phyloP scores from a whole-genome alignment of 768 basidiomycete genomes.

The Mycena rebaudengoi region DNA sequence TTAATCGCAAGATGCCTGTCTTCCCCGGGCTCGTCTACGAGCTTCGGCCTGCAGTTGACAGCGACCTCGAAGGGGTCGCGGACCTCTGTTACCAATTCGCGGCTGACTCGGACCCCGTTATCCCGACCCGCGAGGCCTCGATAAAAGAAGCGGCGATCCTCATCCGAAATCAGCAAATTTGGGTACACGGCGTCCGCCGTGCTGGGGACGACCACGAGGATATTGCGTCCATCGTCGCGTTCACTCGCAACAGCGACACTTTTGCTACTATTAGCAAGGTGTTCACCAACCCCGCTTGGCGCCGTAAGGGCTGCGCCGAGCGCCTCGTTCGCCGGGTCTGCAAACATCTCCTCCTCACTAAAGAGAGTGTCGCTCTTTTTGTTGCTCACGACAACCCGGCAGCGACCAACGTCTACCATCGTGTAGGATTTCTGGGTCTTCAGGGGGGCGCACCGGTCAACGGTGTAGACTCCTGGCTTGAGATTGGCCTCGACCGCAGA shows the following conservation, averaged over 20 bases:
- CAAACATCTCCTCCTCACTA: conserved; percentile 53
- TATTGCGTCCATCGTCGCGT: conserved; percentile 73
- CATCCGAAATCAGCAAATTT: conserved; percentile 57
- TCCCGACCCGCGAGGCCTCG: conserved; percentile 51
- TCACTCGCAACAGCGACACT: conserved; percentile 64
- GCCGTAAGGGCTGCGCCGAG: conserved; percentile 65
- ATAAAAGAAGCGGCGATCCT: conserved; percentile 58
- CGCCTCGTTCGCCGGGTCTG: conserved; percentile 68
- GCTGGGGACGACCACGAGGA: conserved; percentile 35
- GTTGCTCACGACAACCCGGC: conserved; percentile 66
- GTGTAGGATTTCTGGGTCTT: conserved; percentile 74
- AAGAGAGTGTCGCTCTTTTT: conserved; percentile 67
- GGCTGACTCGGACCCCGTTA: conserved; percentile 63
- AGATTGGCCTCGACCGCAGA: conserved; percentile 58
- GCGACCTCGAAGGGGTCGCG: conserved; percentile 52
- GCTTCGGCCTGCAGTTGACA: conserved; percentile 51
- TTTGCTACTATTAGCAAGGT: conserved; percentile 79
- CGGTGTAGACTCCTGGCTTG: conserved; percentile 58
- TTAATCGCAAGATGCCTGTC: conserved; percentile 23
- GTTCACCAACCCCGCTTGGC: conserved; percentile 63
- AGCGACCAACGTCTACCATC: conserved; percentile 65
- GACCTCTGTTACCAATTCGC: conserved; percentile 66
- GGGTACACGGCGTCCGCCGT: conserved; percentile 64
- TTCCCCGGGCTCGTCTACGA: conserved; percentile 38
- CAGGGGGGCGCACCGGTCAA: conserved; percentile 40